phyloP scores from a whole-genome alignment of 1,284 basidiomycete genomes.

The Fomitiporia mediterranea region DNA sequence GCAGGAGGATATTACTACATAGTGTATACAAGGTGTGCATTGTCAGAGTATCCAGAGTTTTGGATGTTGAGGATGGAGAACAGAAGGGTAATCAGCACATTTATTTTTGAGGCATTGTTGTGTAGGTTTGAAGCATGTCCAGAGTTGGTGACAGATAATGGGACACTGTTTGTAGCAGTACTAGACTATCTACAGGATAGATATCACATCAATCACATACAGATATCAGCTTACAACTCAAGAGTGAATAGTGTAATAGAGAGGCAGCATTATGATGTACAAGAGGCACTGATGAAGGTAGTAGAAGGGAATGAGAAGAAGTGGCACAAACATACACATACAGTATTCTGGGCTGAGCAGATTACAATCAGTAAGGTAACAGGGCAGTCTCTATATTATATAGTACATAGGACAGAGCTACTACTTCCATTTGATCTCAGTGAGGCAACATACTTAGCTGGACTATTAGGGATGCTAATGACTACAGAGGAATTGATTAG shows the following conservation, averaged over 20 bases:
- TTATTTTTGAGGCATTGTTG: constrained; percentile 29
- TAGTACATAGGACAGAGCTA: constrained; percentile 23
- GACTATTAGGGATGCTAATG: no score
- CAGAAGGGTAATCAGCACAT: constrained; percentile 22
- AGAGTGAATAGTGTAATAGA: constrained; percentile 21
- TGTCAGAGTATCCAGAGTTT: constrained; percentile 26
- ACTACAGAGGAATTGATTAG: no score
- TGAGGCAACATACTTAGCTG: constrained; percentile 21
- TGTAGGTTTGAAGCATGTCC: constrained; percentile 27
- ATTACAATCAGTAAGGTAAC: constrained; percentile 22
- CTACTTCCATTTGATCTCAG: constrained; percentile 25
- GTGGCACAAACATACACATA: no score
- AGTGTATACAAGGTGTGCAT: constrained; percentile 24
- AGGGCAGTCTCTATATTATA: constrained; percentile 25
- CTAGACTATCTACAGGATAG: constrained; percentile 10
- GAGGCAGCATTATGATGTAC: constrained; percentile 13
- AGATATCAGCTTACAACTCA: constrained; percentile 22
- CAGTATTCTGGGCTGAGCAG: constrained; percentile 28
- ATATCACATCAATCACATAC: constrained; percentile 21
- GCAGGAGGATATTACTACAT: constrained; percentile 28
- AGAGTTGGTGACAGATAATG: constrained; percentile 33
- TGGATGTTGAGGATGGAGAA: constrained; percentile 22
- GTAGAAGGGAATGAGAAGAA: constrained; percentile 9
- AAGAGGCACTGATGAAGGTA: constrained; percentile 19
- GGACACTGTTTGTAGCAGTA: constrained; percentile 18